phyloP scores from a whole-genome alignment of 2,329 filamentous ascomycete genomes.

The Aspergillus texensis region DNA sequence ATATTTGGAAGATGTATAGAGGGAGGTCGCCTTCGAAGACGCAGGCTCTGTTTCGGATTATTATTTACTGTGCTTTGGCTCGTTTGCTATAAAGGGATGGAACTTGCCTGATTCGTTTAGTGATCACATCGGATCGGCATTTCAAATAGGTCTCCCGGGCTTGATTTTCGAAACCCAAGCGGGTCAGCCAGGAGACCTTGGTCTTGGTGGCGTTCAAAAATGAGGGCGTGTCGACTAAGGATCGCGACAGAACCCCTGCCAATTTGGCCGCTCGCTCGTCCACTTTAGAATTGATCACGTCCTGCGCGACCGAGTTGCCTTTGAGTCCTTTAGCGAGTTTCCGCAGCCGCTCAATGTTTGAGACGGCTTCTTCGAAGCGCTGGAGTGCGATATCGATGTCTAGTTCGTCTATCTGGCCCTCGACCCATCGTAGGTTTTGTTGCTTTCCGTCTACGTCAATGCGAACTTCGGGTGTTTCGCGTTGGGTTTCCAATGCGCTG shows the following conservation, averaged over 20 bases:
- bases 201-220: constrained; percentile 76
- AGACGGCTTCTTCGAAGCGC: constrained; percentile 81
- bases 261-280: constrained; percentile 80
- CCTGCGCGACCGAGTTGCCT: constrained; percentile 83
- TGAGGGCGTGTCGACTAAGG: constrained; percentile 75
- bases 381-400: constrained; percentile 96
- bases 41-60: constrained; percentile 68
- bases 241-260: constrained; percentile 73
- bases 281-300: constrained; percentile 89
- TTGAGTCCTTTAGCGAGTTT: constrained; percentile 77
- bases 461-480: constrained; percentile 72
- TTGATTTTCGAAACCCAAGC: constrained; percentile 86
- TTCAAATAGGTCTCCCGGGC: constrained; percentile 85
- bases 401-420: constrained; percentile 90
- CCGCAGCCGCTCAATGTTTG: constrained; percentile 81
- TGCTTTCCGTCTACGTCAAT: constrained; percentile 97
- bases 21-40: constrained; percentile 93
- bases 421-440: constrained; percentile 93
- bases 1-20: constrained; percentile 91
- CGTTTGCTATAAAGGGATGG: not conserved
- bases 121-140: constrained; percentile 75
- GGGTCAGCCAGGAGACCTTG: constrained; percentile 80
- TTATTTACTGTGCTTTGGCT: constrained; percentile 12
- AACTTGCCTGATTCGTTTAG: constrained; percentile 76
- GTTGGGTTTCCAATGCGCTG: constrained; percentile 75